These are phyloP conservation scores for Magnaporthiopsis incrustans DNA, from an alignment of 2,329 filamentous ascomycete species.

Conservation along the genomic window DNA sequence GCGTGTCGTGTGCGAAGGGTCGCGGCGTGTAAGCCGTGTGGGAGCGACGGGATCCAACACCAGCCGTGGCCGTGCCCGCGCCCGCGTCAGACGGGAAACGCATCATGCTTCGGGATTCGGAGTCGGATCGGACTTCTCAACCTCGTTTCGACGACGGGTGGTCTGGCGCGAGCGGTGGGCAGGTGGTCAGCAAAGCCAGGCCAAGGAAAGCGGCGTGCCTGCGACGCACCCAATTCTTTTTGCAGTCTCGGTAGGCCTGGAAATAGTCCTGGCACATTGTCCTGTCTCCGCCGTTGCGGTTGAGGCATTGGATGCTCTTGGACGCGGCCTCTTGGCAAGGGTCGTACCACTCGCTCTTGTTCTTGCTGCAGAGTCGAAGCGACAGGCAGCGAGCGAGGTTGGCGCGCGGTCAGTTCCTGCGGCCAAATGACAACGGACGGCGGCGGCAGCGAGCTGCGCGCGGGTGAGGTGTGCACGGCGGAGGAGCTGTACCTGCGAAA, in stretches of 20 bases:
- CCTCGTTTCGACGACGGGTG: not conserved
- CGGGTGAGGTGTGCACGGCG: not conserved
- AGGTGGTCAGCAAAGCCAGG: not conserved
- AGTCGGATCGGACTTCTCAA: not conserved
- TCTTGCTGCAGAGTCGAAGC: slow-evolving; percentile 53
- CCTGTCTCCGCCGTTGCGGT: slow-evolving; percentile 78
- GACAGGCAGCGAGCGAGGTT: slow-evolving; percentile 10
- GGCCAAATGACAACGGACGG: slow-evolving; percentile 4
- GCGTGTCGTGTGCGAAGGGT: not conserved
- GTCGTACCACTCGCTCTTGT: slow-evolving; percentile 83
- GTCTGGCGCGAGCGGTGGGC: not conserved
- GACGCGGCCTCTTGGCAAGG: slow-evolving; percentile 90
- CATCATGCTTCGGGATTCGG: not conserved
- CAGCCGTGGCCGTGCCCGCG: too few relatives aligned
- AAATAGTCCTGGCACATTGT: slow-evolving; percentile 95
- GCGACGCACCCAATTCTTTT: slow-evolving; percentile 72
- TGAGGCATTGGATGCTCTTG: slow-evolving; percentile 77
- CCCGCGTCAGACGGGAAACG: not conserved
- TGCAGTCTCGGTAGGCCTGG: slow-evolving; percentile 90
- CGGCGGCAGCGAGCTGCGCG: not conserved
- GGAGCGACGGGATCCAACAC: not conserved
- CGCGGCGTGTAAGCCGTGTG: not conserved
- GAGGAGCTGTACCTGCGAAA: slow-evolving; percentile 48
- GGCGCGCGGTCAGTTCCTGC: not conserved
- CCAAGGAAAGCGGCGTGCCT: not conserved